phyloP scores from a whole-genome alignment of 176 grass and related monocot species.

The Oryza coarctata region DNA sequence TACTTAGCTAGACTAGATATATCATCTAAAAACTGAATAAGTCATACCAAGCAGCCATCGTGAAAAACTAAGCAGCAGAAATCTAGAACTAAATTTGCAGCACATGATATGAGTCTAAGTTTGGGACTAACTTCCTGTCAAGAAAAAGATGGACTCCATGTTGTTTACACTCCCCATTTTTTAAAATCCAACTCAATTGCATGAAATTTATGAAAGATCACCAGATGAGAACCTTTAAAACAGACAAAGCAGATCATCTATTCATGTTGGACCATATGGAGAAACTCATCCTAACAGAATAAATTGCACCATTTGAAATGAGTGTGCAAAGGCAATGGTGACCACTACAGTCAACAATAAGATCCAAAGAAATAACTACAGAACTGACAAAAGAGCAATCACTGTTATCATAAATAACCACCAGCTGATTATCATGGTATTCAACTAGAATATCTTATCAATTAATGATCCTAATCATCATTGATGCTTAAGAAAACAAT shows the following conservation, averaged over 20 bases:
- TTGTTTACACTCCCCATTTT: not conserved
- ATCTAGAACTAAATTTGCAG: conserved; percentile 13
- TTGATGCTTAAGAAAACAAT: not conserved
- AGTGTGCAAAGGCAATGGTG: not conserved
- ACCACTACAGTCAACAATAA: not conserved
- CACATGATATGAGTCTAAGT: not conserved
- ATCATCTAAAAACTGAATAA: not conserved
- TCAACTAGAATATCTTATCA: not conserved
- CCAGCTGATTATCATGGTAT: not conserved
- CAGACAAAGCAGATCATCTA: not conserved
- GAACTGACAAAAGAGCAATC: not conserved
- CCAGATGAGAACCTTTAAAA: not conserved
- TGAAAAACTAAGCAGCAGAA: conserved; percentile 8
- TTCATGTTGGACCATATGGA: not conserved
- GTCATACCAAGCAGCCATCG: not conserved
- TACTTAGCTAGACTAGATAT: not conserved
- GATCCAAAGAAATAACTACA: not conserved
- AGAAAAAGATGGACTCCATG: not conserved
- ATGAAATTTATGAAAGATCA: conserved; percentile 2
- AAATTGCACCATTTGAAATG: not conserved
- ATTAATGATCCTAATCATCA: conserved; percentile 17
- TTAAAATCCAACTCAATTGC: not conserved
- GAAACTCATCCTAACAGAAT: not conserved
- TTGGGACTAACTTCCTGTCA: not conserved
- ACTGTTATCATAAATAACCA: not conserved